Evolutionary conservation across 345 rosid species (phyloP).

Genomic region (Psidium guajava): DNA sequence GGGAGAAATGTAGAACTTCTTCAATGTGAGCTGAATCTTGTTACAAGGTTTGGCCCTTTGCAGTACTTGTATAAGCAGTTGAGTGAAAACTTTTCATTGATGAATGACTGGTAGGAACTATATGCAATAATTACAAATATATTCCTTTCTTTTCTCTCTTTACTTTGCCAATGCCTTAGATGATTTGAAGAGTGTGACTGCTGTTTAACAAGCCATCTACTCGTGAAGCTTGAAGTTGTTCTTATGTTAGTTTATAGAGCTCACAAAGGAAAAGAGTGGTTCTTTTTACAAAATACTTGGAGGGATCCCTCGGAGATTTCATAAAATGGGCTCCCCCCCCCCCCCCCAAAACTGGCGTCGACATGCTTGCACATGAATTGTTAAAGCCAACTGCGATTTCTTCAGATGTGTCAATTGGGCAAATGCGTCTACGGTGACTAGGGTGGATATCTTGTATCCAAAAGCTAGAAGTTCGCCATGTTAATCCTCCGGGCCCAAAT

Average conservation of each 20-base stretch:
- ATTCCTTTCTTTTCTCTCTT: background rate
- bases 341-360: too few relatives aligned
- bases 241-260: background rate
- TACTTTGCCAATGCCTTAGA: background rate
- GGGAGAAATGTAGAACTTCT: background rate
- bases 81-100: background rate
- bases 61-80: background rate
- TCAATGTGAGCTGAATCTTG: background rate
- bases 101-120: background rate
- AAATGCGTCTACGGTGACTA: background rate
- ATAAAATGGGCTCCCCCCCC: background rate
- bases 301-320: background rate
- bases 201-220: background rate
- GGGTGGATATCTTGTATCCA: background rate
- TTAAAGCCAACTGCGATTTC: slow-evolving; percentile 5
- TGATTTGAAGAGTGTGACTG: background rate
- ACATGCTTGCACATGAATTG: background rate
- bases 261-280: background rate
- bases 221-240: background rate
- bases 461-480: background rate
- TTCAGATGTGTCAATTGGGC: slow-evolving; percentile 4
- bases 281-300: background rate
- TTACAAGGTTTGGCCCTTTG: background rate
- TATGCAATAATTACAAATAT: background rate
- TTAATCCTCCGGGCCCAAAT: background rate